A percentile compares a stretch with the other conserved stretches of the same genome.
Conservation (phyloP, 495 filamentous ascomycete species). For the Lepraria neglecta region DNA sequence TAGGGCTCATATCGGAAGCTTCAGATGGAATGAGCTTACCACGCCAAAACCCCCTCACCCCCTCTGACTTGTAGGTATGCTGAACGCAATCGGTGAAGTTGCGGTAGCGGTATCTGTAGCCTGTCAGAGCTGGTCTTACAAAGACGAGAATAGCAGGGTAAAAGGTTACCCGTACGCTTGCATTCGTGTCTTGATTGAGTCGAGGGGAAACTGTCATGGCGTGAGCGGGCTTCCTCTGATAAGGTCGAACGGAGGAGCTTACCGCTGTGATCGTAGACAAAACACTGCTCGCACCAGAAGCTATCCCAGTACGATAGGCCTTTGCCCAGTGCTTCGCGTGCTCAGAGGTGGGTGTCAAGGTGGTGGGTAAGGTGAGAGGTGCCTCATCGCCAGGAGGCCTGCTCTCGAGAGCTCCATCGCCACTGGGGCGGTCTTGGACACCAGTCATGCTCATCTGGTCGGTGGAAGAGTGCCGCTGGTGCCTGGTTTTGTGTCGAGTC, state of each 20-base stretch:
- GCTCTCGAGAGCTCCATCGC: constrained; percentile 34
- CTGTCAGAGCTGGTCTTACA: constrained; percentile 11
- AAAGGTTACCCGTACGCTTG: constrained; percentile 48
- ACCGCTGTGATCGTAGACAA: constrained; percentile 65
- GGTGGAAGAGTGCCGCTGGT: constrained; percentile 39
- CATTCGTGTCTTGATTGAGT: constrained; percentile 82
- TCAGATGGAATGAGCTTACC: constrained; percentile 41
- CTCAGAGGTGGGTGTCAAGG: constrained; percentile 29
- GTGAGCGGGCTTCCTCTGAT: constrained; percentile 19
- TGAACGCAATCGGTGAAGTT: constrained; percentile 62
- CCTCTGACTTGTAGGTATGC: constrained; percentile 67
- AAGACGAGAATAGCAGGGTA: neutral
- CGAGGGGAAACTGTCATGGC: constrained; percentile 60
- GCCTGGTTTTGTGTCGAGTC: constrained; percentile 38
- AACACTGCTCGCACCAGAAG: constrained; percentile 66
- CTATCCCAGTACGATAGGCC: constrained; percentile 71
- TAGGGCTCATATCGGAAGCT: neutral
- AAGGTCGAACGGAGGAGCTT: constrained; percentile 24
- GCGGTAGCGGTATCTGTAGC: constrained; percentile 59
- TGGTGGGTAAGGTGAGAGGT: constrained; percentile 12
- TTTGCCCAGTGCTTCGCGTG: constrained; percentile 59
- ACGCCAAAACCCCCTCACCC: constrained; percentile 69
- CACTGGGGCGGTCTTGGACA: constrained; percentile 43
- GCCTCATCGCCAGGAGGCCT: constrained; percentile 30
- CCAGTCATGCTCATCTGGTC: constrained; percentile 30